These are phyloP conservation scores for Scutellospora calospora DNA, from an alignment of 371 early-diverging fungal species.

Conservation along the genomic window DNA sequence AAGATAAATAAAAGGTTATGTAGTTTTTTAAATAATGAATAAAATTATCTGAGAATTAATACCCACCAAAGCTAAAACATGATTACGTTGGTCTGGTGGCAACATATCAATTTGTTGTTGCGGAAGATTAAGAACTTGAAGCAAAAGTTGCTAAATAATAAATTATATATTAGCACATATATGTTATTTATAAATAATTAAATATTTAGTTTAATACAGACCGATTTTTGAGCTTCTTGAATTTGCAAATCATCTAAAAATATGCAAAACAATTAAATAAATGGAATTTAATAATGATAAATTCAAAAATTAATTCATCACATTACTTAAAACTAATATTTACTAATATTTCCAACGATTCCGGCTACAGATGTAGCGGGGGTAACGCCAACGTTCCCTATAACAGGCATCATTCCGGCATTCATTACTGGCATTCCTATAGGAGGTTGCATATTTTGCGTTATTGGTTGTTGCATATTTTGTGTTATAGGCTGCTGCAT, in stretches of 20 bases:
- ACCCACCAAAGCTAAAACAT: conserved; percentile 63
- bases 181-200: neutral
- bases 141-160: conserved; percentile 52
- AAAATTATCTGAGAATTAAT: neutral
- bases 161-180: neutral
- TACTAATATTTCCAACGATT: neutral
- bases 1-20: neutral
- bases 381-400: neutral
- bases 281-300: neutral
- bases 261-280: neutral
- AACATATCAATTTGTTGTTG: conserved; percentile 63
- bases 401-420: conserved; percentile 13
- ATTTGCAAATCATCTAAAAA: conserved; percentile 36
- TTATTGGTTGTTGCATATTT: conserved; percentile 13
- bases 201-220: neutral
- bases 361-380: neutral
- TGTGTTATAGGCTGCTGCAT: conserved; percentile 7
- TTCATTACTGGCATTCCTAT: conserved; percentile 25
- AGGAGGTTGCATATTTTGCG: conserved; percentile 15
- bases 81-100: conserved; percentile 62
- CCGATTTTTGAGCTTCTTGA: conserved; percentile 34
- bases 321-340: conserved; percentile 15
- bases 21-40: neutral
- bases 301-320: neutral
- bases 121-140: conserved; percentile 63